These are phyloP conservation scores for Globisporangium rhizosaccharum DNA, from an alignment of 352 stramenopile species.

Conservation along the genomic window DNA sequence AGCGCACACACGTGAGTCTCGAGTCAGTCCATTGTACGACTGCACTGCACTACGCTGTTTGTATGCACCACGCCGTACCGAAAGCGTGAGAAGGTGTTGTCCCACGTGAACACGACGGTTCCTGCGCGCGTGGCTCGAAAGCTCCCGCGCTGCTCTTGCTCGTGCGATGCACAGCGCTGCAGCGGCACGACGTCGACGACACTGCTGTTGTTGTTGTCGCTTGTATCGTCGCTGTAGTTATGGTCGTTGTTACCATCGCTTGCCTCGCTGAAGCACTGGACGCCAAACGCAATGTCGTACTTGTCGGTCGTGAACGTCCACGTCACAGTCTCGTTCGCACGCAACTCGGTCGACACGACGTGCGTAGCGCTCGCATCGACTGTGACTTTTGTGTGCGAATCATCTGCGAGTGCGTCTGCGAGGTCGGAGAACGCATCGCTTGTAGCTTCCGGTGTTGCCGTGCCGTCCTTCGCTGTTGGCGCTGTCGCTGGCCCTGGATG, in stretches of 20 bases:
- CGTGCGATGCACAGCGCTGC: constrained; percentile 26
- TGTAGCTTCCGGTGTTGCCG: neutral
- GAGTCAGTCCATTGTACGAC: neutral
- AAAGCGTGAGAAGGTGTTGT: constrained; percentile 55
- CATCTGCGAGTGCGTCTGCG: constrained; percentile 14
- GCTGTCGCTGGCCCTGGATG: constrained; percentile 15
- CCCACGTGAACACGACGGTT: constrained; percentile 54
- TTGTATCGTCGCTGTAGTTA: constrained; percentile 18
- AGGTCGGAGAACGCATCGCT: constrained; percentile 29
- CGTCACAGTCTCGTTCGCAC: constrained; percentile 28
- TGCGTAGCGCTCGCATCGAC: constrained; percentile 39
- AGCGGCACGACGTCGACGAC: constrained; percentile 25
- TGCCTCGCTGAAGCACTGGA: constrained; percentile 37
- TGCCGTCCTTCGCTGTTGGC: neutral
- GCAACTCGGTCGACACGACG: constrained; percentile 42
- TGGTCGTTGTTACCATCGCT: constrained; percentile 20
- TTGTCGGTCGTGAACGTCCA: constrained; percentile 51
- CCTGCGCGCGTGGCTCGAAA: constrained; percentile 28
- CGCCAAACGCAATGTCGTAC: constrained; percentile 50
- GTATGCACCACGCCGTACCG: constrained; percentile 20
- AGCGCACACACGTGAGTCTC: neutral
- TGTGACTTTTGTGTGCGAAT: constrained; percentile 24
- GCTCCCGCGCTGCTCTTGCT: constrained; percentile 28
- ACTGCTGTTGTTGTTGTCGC: constrained; percentile 15
- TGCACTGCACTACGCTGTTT: neutral